phyloP scores from a whole-genome alignment of 2,329 filamentous ascomycete genomes.

The Alternaria alternata region DNA sequence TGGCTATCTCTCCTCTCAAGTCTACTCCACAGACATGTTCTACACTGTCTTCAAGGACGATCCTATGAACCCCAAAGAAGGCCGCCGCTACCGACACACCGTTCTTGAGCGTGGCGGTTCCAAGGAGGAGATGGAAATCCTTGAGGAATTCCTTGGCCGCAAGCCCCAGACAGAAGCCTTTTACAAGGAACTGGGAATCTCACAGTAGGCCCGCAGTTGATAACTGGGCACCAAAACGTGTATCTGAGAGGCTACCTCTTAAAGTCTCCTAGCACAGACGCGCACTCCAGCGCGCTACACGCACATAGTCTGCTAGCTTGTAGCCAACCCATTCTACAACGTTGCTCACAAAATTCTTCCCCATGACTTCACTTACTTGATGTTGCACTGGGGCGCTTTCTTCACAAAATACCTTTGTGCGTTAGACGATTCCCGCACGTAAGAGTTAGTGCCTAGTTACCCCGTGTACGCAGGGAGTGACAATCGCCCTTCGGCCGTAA shows the following conservation, averaged over 20 bases:
- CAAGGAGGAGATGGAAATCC: constrained; percentile 80
- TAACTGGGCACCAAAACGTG: too few relatives aligned
- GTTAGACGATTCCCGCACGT: background rate
- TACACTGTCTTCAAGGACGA: constrained; percentile 78
- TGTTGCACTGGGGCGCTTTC: too few relatives aligned
- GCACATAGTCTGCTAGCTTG: too few relatives aligned
- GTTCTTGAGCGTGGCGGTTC: constrained; percentile 80
- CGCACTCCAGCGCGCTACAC: too few relatives aligned
- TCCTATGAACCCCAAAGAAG: constrained; percentile 78
- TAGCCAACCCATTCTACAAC: too few relatives aligned
- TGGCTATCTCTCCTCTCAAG: constrained; percentile 70
- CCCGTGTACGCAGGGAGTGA: background rate
- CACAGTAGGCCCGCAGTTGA: constrained; percentile 21
- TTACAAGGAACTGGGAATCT: constrained; percentile 75
- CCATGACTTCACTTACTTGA: too few relatives aligned
- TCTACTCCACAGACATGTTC: constrained; percentile 89
- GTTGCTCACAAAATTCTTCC: too few relatives aligned
- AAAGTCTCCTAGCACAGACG: too few relatives aligned
- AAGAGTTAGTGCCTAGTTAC: background rate
- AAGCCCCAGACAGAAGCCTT: constrained; percentile 81
- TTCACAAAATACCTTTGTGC: too few relatives aligned
- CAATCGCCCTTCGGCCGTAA: background rate
- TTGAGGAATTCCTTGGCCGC: constrained; percentile 80
- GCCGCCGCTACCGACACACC: constrained; percentile 77
- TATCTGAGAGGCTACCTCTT: too few relatives aligned